A percentile compares a stretch with the other conserved stretches of the same genome.
These are phyloP conservation scores for Pichia sp. DNA, from an alignment of 1,139 yeast genomes.

Conservation along the genomic window DNA sequence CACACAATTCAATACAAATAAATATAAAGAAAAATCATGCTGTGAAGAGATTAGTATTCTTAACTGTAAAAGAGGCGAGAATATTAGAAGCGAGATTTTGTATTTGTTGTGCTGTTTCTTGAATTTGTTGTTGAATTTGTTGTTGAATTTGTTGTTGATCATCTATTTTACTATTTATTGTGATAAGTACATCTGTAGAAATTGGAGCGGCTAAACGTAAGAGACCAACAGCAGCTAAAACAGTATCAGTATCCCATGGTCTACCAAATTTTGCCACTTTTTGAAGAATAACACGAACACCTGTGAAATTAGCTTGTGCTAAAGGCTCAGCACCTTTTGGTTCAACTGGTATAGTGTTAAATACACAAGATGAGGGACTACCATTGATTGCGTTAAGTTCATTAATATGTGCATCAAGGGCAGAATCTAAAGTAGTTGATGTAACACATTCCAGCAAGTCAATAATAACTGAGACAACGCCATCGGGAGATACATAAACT, in stretches of 20 bases:
- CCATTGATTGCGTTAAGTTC: constrained; percentile 33
- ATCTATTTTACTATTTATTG: no score
- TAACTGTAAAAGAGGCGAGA: no score
- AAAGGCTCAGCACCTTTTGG: constrained; percentile 1
- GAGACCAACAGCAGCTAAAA: constrained; percentile 1
- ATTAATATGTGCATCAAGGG: constrained; percentile 37
- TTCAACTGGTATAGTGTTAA: no score
- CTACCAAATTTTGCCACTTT: constrained; percentile 5
- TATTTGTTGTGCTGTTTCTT: no score
- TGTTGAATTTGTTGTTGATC: neutral
- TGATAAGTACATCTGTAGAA: constrained; percentile 7
- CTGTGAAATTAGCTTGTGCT: neutral
- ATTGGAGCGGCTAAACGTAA: constrained; percentile 8
- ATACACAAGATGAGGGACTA: no score
- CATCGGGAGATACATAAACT: constrained; percentile 51
- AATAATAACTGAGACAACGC: constrained; percentile 50
- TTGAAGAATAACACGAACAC: neutral
- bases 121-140: neutral
- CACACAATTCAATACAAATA: no score
- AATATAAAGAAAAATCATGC: no score
- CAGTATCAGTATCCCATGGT: neutral
- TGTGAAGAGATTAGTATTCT: no score
- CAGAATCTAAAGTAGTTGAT: constrained; percentile 33
- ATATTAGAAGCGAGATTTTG: no score
- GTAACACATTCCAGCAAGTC: constrained; percentile 60